Evolutionary conservation across 139 green algal species (phyloP).

Genomic region (Tetradesmus lagerheimii): DNA sequence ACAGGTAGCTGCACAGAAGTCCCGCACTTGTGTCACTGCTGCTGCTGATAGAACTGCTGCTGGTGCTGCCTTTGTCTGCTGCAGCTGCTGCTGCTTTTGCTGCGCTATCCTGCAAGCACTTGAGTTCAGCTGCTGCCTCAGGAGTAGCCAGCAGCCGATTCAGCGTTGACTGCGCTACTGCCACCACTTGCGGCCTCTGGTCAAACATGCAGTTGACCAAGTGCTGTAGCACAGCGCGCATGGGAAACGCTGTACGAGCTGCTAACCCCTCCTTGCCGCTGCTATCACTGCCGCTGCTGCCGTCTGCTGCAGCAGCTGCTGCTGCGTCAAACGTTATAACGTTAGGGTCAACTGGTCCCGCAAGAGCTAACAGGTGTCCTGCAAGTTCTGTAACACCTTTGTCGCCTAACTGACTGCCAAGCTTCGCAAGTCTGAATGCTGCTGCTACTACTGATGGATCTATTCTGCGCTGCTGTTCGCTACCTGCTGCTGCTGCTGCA

Average conservation of each 20-base stretch:
- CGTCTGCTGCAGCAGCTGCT: not conserved
- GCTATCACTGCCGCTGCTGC: not conserved
- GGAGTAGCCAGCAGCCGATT: constrained; percentile 37
- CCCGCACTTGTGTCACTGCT: not conserved
- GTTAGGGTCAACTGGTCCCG: constrained; percentile 60
- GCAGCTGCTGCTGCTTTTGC: not conserved
- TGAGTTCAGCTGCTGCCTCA: constrained; percentile 46
- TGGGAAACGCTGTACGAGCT: not conserved
- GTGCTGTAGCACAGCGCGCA: not conserved
- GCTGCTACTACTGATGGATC: constrained; percentile 50
- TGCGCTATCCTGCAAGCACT: not conserved
- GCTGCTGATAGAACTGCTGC: not conserved
- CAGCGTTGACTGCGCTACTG: constrained; percentile 55
- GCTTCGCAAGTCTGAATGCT: constrained; percentile 61
- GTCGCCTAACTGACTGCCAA: constrained; percentile 56
- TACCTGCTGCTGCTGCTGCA: constrained; percentile 17
- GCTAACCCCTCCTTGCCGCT: not conserved
- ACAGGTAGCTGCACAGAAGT: not conserved
- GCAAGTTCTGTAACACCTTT: constrained; percentile 51
- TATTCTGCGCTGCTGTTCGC: not conserved
- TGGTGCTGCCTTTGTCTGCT: constrained; percentile 24
- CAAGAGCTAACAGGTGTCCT: constrained; percentile 65
- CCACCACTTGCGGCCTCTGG: constrained; percentile 55
- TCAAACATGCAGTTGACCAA: constrained; percentile 54
- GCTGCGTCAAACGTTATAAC: constrained; percentile 62